Conservation (phyloP, 2,329 filamentous ascomycete species). For the Aaosphaeria arxii region DNA sequence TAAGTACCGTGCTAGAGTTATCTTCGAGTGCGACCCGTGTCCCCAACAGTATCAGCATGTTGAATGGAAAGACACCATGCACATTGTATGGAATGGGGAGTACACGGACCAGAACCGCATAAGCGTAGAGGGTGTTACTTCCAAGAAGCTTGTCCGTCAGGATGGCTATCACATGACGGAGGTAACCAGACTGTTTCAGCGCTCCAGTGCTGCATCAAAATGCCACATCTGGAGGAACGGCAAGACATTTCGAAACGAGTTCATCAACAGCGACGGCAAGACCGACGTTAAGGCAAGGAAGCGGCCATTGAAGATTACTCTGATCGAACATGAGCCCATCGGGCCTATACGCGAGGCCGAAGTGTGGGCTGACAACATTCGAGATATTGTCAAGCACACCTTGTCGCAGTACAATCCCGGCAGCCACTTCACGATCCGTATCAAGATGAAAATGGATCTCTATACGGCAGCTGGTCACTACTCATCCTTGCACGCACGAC, state of each 20-base stretch:
- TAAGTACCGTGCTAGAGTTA: not conserved
- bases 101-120: not conserved
- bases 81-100: not conserved
- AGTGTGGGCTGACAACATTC: conserved; percentile 1
- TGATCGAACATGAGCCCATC: conserved; percentile 2
- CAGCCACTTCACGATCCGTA: conserved; percentile 1
- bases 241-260: not conserved
- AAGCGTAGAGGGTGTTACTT: not conserved
- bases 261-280: not conserved
- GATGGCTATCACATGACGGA: not conserved
- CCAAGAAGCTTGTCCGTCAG: not conserved
- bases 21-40: not conserved
- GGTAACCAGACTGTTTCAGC: not conserved
- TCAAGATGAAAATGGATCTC: not conserved
- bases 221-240: not conserved
- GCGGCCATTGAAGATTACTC: not conserved
- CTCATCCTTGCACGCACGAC: no score
- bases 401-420: not conserved
- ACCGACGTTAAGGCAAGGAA: not conserved
- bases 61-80: not conserved
- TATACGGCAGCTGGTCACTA: no score
- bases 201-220: not conserved
- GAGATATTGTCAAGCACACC: not conserved
- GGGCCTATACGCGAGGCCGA: conserved; percentile 1
- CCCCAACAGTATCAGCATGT: not conserved